A percentile compares a stretch with the other conserved stretches of the same genome.
phyloP scores from a whole-genome alignment of 2,329 filamentous ascomycete genomes.

The Epichloe uncinata region DNA sequence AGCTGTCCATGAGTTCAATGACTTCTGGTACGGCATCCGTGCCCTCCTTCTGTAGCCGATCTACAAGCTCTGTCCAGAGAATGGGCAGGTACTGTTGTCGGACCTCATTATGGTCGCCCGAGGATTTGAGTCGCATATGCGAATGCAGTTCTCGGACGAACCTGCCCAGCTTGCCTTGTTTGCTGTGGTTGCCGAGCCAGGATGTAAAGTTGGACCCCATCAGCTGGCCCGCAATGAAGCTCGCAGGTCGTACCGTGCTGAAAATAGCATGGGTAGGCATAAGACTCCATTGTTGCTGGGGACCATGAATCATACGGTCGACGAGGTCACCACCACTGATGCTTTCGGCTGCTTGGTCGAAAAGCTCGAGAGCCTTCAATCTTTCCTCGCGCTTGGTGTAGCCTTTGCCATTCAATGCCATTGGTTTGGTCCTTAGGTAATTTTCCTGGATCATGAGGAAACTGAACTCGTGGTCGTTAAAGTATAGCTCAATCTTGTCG shows the following conservation, averaged over 20 bases:
- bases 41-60: constrained; percentile 61
- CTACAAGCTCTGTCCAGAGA: constrained; percentile 70
- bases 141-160: constrained; percentile 89
- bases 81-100: constrained; percentile 88
- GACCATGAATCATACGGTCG: constrained; percentile 95
- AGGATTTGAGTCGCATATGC: constrained; percentile 86
- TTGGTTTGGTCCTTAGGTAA: constrained; percentile 74
- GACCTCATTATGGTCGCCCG: constrained; percentile 84
- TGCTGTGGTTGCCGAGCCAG: constrained; percentile 95
- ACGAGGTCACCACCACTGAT: constrained; percentile 96
- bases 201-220: constrained; percentile 65
- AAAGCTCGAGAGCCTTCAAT: constrained; percentile 73
- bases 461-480: constrained; percentile 98
- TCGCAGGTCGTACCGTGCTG: constrained; percentile 84
- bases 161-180: constrained; percentile 61
- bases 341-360: constrained; percentile 80
- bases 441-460: constrained; percentile 98
- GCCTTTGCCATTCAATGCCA: constrained; percentile 40
- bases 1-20: constrained; percentile 93
- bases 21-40: constrained; percentile 71
- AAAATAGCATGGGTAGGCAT: constrained; percentile 96
- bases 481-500: constrained; percentile 97
- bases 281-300: constrained; percentile 94
- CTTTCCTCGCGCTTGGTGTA: constrained; percentile 54
- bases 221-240: constrained; percentile 71